A percentile compares a stretch with the other conserved stretches of the same genome.
Conservation (phyloP, 306 rosid species). For the Trifolium repens region DNA sequence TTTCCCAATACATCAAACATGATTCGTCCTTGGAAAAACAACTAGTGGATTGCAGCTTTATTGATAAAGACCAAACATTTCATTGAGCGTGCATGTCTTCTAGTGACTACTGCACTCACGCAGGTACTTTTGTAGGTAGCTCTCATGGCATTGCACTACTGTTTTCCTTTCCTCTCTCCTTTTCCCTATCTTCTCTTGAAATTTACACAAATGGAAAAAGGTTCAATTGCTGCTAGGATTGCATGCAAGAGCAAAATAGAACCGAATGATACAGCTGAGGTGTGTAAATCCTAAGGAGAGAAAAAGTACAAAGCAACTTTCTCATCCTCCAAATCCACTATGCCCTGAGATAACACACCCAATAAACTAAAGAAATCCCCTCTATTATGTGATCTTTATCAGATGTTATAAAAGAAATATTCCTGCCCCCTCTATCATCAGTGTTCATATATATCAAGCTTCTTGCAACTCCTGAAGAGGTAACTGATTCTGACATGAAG, state of each 20-base stretch:
- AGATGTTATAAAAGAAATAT: not conserved
- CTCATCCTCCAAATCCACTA: conserved; percentile 36
- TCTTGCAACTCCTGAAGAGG: conserved; percentile 39
- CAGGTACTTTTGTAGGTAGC: conserved; percentile 23
- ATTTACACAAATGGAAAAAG: conserved; percentile 52
- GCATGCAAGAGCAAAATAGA: conserved; percentile 38
- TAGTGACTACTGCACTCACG: conserved; percentile 19
- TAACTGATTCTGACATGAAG: conserved; percentile 44
- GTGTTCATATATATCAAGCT: not conserved
- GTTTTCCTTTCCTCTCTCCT: conserved; percentile 3
- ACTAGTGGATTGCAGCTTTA: conserved; percentile 37
- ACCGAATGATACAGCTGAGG: conserved; percentile 30
- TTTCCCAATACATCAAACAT: conserved; percentile 34
- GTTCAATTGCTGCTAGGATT: conserved; percentile 35
- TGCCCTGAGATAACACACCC: not conserved
- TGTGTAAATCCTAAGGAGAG: conserved; percentile 31
- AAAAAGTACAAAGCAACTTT: conserved; percentile 40
- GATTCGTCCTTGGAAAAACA: conserved; percentile 27
- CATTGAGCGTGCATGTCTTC: conserved; percentile 18
- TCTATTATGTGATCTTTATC: not conserved
- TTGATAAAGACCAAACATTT: conserved; percentile 38
- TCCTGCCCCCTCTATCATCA: not conserved
- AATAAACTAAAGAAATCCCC: not conserved
- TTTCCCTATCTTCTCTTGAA: conserved; percentile 42
- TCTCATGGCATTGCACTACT: conserved; percentile 9